Evolutionary conservation across 257 asterid genomes (phyloP).

Genomic region (Nemophila menziesii): DNA sequence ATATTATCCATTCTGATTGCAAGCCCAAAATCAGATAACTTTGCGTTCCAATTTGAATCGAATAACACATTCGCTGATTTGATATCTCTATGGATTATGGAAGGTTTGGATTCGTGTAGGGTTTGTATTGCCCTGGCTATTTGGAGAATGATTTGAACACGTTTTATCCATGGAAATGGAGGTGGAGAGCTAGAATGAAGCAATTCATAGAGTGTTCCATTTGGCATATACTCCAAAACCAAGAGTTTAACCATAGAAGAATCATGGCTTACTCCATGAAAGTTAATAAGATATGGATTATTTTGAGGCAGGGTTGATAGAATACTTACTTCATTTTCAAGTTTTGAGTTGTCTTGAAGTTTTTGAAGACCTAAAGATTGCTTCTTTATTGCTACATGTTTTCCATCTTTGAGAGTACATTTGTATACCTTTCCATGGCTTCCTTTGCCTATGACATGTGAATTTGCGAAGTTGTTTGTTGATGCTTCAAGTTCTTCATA

Average conservation of each 20-base stretch:
- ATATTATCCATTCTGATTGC: slow-evolving; percentile 15
- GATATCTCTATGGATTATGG: slow-evolving; percentile 53
- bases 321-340: slow-evolving; percentile 41
- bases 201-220: slow-evolving; percentile 51
- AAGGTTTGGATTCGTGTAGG: slow-evolving; percentile 37
- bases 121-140: slow-evolving; percentile 30
- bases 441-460: slow-evolving; percentile 56
- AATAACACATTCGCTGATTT: slow-evolving; percentile 53
- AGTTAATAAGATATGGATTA: slow-evolving; percentile 22
- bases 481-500: slow-evolving; percentile 39
- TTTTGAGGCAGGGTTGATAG: slow-evolving; percentile 26
- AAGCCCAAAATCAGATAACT: slow-evolving; percentile 64
- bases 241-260: slow-evolving; percentile 10
- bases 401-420: slow-evolving; percentile 32
- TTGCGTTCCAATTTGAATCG: slow-evolving; percentile 33
- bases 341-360: slow-evolving; percentile 38
- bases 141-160: slow-evolving; percentile 34
- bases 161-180: slow-evolving; percentile 36
- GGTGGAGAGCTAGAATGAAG: slow-evolving; percentile 22
- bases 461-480: slow-evolving; percentile 39
- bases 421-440: slow-evolving; percentile 64
- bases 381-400: slow-evolving; percentile 50
- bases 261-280: slow-evolving; percentile 37
- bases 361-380: slow-evolving; percentile 46
- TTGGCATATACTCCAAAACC: slow-evolving; percentile 49